These are phyloP conservation scores for Phytophthora pluvialis DNA, from an alignment of 352 stramenopile genomes.

Conservation along the genomic window DNA sequence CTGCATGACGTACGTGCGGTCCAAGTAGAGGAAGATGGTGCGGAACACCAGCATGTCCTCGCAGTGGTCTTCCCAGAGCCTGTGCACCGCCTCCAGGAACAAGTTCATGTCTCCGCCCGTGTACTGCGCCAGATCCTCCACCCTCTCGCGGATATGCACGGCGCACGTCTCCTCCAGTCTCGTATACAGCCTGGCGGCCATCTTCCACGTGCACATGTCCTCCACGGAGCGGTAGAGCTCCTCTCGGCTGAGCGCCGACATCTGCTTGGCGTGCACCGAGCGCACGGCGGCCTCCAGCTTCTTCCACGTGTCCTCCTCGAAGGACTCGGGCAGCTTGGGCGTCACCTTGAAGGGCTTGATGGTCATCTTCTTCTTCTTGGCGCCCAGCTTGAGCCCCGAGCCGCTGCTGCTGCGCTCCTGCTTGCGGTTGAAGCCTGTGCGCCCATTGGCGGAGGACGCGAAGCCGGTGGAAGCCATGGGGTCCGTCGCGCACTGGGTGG, in stretches of 20 bases:
- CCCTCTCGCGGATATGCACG: slow-evolving; percentile 57
- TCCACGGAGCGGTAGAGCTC: slow-evolving; percentile 88
- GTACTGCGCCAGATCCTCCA: slow-evolving; percentile 67
- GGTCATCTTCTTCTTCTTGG: slow-evolving; percentile 82
- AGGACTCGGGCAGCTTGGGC: slow-evolving; percentile 73
- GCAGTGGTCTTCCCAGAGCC: slow-evolving; percentile 92
- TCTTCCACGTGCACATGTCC: slow-evolving; percentile 95
- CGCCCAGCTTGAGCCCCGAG: slow-evolving; percentile 21
- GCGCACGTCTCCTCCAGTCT: slow-evolving; percentile 77
- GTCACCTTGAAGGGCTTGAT: slow-evolving; percentile 88
- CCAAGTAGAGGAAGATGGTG: slow-evolving; percentile 94
- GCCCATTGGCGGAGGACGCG: slow-evolving; percentile 28
- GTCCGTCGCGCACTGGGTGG: slow-evolving; percentile 2
- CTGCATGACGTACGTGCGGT: slow-evolving; percentile 91
- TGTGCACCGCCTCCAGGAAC: slow-evolving; percentile 82
- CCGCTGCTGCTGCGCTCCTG: slow-evolving; percentile 41
- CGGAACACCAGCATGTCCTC: slow-evolving; percentile 93
- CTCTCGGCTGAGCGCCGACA: slow-evolving; percentile 70
- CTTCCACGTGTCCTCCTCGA: slow-evolving; percentile 82
- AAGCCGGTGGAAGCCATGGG: slow-evolving; percentile 42
- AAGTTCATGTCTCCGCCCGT: slow-evolving; percentile 67
- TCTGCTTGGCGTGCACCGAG: slow-evolving; percentile 73
- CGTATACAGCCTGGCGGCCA: slow-evolving; percentile 77
- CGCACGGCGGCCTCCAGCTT: slow-evolving; percentile 71
- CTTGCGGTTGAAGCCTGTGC: slow-evolving; percentile 37